These are phyloP conservation scores for Trichoderma polysporum DNA, from an alignment of 2,329 filamentous ascomycete genomes.

Conservation along the genomic window DNA sequence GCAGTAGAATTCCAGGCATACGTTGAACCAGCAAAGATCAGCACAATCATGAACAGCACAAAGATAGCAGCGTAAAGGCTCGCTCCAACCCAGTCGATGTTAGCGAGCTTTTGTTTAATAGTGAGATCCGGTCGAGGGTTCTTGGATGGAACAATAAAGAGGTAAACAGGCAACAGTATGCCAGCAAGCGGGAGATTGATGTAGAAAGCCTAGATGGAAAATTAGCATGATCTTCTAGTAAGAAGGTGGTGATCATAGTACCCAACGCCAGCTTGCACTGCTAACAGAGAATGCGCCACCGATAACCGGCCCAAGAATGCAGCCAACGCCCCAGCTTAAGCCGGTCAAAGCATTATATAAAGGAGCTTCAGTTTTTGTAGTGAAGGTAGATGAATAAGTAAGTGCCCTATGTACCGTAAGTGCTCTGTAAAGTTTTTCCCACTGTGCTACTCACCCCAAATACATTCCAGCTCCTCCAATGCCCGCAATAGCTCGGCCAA, in stretches of 20 bases:
- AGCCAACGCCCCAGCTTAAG: neutral
- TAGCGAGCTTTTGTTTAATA: neutral
- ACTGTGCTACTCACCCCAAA: neutral
- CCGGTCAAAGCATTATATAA: neutral
- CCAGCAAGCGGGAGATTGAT: neutral
- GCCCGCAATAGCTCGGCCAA: neutral
- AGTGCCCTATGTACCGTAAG: too few species aligned
- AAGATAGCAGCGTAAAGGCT: neutral
- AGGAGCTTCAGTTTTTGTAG: neutral
- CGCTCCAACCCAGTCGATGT: neutral
- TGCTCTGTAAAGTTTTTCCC: too few species aligned
- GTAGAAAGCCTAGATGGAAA: neutral
- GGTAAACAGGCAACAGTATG: neutral
- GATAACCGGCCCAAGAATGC: neutral
- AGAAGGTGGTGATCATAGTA: neutral
- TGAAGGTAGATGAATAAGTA: neutral
- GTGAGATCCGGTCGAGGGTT: neutral
- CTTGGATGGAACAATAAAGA: neutral
- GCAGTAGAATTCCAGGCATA: neutral
- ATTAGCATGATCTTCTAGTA: neutral
- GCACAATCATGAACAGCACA: neutral
- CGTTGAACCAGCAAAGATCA: neutral
- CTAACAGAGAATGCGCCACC: neutral
- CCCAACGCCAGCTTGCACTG: neutral
- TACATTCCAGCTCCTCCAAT: neutral